Conservation (phyloP, 208 protist species). For the Wallacemonas collosoma region DNA sequence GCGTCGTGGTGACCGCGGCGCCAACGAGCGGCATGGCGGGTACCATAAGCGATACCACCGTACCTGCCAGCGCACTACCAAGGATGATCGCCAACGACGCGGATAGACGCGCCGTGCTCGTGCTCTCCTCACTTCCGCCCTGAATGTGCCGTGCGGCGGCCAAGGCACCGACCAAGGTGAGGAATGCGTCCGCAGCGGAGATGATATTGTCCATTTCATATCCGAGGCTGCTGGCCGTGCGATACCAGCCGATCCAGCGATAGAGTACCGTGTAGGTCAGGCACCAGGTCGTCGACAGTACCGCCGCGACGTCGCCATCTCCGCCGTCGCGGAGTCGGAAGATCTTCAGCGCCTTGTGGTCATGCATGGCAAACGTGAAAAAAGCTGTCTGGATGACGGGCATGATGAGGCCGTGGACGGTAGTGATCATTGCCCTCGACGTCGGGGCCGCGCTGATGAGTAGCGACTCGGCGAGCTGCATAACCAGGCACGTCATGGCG, state of each 20-base stretch:
- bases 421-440: conserved; percentile 16
- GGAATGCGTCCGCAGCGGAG: conserved; percentile 53
- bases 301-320: conserved; percentile 38
- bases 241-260: conserved; percentile 79
- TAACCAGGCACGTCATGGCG: conserved; percentile 30
- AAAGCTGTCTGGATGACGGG: conserved; percentile 52
- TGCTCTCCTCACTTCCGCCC: conserved; percentile 10
- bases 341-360: conserved; percentile 51
- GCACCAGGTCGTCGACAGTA: conserved; percentile 62
- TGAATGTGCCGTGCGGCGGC: conserved; percentile 48
- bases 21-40: conserved; percentile 10
- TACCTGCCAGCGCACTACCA: not conserved
- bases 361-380: conserved; percentile 56
- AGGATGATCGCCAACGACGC: not conserved
- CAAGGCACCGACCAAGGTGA: conserved; percentile 41
- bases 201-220: conserved; percentile 52
- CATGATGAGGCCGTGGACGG: conserved; percentile 38
- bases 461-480: conserved; percentile 64
- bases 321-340: conserved; percentile 48
- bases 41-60: not conserved
- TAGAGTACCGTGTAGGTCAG: conserved; percentile 54
- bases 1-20: conserved; percentile 1
- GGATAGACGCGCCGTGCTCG: not conserved
- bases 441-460: conserved; percentile 34
- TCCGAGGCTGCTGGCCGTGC: conserved; percentile 52